Evolutionary conservation across 768 basidiomycete genomes (phyloP).

Genomic region (Fibroporia radiculosa): DNA sequence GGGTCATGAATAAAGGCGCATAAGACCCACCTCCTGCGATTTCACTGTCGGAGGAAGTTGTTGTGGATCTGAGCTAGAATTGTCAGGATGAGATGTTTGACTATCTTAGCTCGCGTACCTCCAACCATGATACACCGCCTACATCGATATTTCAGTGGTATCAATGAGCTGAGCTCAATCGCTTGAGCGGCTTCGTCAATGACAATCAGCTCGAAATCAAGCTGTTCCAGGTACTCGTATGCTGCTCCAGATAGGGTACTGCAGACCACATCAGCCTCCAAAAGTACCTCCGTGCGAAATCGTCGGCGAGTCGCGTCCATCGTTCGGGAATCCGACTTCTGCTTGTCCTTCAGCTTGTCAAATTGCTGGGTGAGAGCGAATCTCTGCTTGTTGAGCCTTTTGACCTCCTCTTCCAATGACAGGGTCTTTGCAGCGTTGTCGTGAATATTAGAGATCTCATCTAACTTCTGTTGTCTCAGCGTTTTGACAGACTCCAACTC

Average conservation of each 20-base stretch:
- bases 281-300: conserved; percentile 66
- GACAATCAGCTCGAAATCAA: conserved; percentile 92
- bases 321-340: conserved; percentile 73
- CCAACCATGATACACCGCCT: conserved; percentile 90
- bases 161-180: conserved; percentile 89
- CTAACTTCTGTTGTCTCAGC: conserved; percentile 48
- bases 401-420: conserved; percentile 66
- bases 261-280: conserved; percentile 90
- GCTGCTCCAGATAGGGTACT: conserved; percentile 90
- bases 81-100: background rate
- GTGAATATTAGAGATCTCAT: conserved; percentile 47
- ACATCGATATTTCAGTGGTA: conserved; percentile 86
- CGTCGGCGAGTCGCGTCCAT: conserved; percentile 75
- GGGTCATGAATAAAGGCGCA: background rate
- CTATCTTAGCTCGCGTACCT: too few species aligned
- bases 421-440: conserved; percentile 48
- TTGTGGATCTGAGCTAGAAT: conserved; percentile 56
- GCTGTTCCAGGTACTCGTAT: conserved; percentile 72
- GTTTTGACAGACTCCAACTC: conserved; percentile 67
- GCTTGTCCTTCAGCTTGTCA: conserved; percentile 75
- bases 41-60: conserved; percentile 94
- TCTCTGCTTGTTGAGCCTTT: conserved; percentile 54
- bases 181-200: conserved; percentile 99
- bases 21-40: conserved; percentile 44
- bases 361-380: conserved; percentile 59